Conservation (phyloP, 2,329 filamentous ascomycete genomes). For the Colletotrichum paranaense region DNA sequence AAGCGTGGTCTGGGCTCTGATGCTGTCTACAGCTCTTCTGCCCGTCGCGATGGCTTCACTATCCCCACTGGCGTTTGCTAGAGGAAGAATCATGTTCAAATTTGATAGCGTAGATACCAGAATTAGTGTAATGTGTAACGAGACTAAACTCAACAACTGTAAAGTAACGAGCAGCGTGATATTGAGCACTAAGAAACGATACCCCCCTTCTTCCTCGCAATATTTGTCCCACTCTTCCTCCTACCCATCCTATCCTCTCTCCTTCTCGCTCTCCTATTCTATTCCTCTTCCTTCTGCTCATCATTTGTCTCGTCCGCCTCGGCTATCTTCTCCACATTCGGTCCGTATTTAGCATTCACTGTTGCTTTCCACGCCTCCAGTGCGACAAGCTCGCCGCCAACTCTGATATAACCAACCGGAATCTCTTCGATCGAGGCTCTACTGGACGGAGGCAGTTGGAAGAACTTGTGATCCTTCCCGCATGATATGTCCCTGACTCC, state of each 20-base stretch:
- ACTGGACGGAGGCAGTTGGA: neutral
- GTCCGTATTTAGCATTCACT: no score
- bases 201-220: no score
- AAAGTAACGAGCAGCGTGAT: neutral
- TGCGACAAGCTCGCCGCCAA: neutral
- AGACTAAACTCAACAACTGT: neutral
- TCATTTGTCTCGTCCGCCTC: no score
- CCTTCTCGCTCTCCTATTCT: no score
- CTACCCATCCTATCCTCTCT: no score
- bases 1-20: slow-evolving; percentile 64
- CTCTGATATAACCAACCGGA: neutral
- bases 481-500: neutral
- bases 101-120: neutral
- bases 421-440: neutral
- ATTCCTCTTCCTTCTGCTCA: no score
- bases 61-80: slow-evolving; percentile 41
- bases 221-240: no score
- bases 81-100: neutral
- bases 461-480: neutral
- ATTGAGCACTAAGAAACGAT: neutral
- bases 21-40: slow-evolving; percentile 44
- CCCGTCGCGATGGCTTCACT: slow-evolving; percentile 46
- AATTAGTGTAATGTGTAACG: neutral
- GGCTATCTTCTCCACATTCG: no score
- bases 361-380: no score